Percentiles rank a stretch among this genome's conserved stretches.
phyloP scores from a whole-genome alignment of 345 rosid species.

The Corchorus olitorius region DNA sequence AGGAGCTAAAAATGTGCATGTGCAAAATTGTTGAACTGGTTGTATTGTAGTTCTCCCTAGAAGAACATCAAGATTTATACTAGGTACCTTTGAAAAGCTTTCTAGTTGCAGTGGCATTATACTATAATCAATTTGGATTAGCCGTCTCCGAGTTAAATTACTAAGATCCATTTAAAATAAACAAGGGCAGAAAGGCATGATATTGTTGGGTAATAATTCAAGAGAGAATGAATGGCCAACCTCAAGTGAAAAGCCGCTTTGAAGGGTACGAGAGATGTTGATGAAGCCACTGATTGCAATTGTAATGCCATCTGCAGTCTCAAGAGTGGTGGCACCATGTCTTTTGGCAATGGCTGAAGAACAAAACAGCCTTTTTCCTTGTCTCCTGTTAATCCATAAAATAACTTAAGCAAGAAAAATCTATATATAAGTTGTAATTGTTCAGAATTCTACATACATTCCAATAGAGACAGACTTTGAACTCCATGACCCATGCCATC shows the following conservation, averaged over 20 bases:
- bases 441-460: too few species aligned
- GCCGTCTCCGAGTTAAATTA: not conserved
- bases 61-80: not conserved
- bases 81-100: not conserved
- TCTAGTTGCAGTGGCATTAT: not conserved
- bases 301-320: slow-evolving; percentile 49
- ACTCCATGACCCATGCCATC: too few species aligned
- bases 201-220: not conserved
- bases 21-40: not conserved
- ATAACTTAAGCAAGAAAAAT: not conserved
- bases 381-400: slow-evolving; percentile 18
- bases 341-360: slow-evolving; percentile 51
- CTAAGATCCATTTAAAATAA: not conserved
- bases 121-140: not conserved
- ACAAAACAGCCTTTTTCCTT: slow-evolving; percentile 40
- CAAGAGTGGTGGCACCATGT: slow-evolving; percentile 40
- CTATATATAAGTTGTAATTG: not conserved
- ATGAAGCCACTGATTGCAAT: slow-evolving; percentile 41
- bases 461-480: not conserved
- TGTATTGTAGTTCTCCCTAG: not conserved
- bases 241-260: slow-evolving; percentile 51
- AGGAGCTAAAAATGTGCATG: not conserved
- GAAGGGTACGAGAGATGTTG: slow-evolving; percentile 36
- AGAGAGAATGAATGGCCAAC: slow-evolving; percentile 18
- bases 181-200: slow-evolving; percentile 5